Conservation (phyloP, 441 rosid species). For the Erysimum pusillum region DNA sequence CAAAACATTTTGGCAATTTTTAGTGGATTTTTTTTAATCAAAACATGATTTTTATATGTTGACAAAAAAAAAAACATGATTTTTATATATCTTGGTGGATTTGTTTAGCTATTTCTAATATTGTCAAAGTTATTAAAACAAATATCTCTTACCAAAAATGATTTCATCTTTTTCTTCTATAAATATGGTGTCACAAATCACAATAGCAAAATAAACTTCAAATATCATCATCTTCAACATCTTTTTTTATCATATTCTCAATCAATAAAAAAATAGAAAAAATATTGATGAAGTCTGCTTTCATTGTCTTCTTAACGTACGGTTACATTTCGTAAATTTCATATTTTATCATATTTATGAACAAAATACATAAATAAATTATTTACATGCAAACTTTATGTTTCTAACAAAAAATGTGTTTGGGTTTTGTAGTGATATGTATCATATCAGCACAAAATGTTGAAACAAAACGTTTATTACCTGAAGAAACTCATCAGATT, state of each 20-base stretch:
- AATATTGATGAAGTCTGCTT: constrained; percentile 16
- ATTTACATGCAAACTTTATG: not conserved
- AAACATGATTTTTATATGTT: no score
- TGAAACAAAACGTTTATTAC: constrained; percentile 4
- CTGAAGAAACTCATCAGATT: not conserved
- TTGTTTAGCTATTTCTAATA: no score
- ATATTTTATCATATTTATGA: not conserved
- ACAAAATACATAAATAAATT: no score
- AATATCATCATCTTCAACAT: not conserved
- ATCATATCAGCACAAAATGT: not conserved
- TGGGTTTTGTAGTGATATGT: constrained; percentile 18
- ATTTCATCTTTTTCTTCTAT: not conserved
- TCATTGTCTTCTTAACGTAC: constrained; percentile 11
- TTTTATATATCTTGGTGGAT: no score
- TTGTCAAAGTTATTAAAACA: not conserved
- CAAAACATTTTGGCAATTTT: not conserved
- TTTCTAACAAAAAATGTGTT: not conserved
- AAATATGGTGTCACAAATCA: not conserved
- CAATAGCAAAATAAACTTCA: not conserved
- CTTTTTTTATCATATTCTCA: not conserved
- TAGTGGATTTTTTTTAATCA: not conserved
- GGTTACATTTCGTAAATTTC: constrained; percentile 24
- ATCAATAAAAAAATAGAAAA: not conserved
- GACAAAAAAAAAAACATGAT: no score
- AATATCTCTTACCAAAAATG: no score